Evolutionary conservation across 176 grass and related monocot species (phyloP), one percentile per base, ranked within the genome.

Genomic region (Rhynchospora pubera): DNA sequence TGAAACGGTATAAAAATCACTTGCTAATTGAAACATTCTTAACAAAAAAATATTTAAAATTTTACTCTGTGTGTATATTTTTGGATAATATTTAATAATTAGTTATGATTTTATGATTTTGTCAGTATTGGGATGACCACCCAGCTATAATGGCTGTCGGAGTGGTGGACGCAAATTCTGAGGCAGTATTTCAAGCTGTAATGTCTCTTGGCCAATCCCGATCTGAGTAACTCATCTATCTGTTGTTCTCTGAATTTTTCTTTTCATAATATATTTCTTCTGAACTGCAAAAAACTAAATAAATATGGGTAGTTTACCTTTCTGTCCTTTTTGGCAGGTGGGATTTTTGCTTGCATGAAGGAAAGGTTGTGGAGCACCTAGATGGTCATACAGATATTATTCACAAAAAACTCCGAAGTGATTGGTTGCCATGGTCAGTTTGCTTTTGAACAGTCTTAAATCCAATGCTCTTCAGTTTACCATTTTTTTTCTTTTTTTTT

Each of bases 141-240:
- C 95, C 95, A 0, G 95, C 95, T 88, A 94, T 98, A 91, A 98
- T 98, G 95, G 92, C 92, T 58, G 95, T 98, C 59, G 95, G 95
- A 60, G 92, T 94, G 46, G 95, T 98, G 85, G 92, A 94, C 79
- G 90, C 92, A 3, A 92, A 90, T 89, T 91, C 90, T 28, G 95
- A 94, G 75, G 83, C 80, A 82, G 87, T 94, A 81, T 98, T 94
- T 85, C 90, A 91, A 81, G 89, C 95, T 83, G 63, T 98, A 81
- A 98, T 98, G 95, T 98, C 95, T 65, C 90, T 98, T 79, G 89
- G 87, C 55, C 90, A 86, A 88, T 98, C 95, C 77, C 92, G 92
- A 93, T 94, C 90, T 9, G 95, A 98, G 95, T 98, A 94, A 85
- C 89, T 88, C 57, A 85, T 26, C 62, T 75, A 14, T 79, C 4